Evolutionary conservation across 345 rosid genomes (phyloP).

Genomic region (Populus pruinosa): DNA sequence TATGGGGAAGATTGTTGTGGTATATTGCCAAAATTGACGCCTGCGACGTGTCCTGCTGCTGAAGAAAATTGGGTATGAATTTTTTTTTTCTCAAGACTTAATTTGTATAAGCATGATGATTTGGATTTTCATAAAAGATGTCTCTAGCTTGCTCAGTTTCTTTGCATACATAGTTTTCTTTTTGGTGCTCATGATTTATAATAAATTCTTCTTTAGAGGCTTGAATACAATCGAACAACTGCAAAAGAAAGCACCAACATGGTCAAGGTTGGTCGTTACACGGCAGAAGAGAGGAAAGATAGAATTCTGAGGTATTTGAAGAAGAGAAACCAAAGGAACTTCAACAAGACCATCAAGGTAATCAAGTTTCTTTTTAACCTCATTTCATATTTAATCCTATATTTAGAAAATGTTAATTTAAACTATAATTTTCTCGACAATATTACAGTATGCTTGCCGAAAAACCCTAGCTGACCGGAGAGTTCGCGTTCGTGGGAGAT

Average conservation of each 20-base stretch:
- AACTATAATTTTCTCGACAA: background rate
- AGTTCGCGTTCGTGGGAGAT: conserved; percentile 85
- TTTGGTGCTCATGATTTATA: background rate
- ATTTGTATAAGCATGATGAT: background rate
- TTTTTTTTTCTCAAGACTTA: background rate
- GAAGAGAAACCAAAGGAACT: conserved; percentile 90
- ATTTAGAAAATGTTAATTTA: background rate
- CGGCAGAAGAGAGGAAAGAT: conserved; percentile 84
- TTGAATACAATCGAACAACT: conserved; percentile 5
- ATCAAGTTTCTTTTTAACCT: background rate
- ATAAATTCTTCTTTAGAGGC: background rate
- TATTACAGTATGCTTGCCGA: conserved; percentile 76
- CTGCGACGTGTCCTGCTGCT: conserved; percentile 26
- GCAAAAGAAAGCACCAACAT: conserved; percentile 39
- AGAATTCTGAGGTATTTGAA: conserved; percentile 77
- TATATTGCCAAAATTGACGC: conserved; percentile 42
- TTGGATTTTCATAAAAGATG: background rate
- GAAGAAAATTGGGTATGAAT: conserved; percentile 41
- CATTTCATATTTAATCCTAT: background rate
- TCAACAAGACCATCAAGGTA: conserved; percentile 91
- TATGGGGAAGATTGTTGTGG: conserved; percentile 52
- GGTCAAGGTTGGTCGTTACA: conserved; percentile 61
- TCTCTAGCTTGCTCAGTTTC: background rate
- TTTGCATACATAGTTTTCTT: background rate
- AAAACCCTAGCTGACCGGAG: conserved; percentile 90